phyloP scores from a whole-genome alignment of 2,329 filamentous ascomycete species.

The Kalmusia sp. region DNA sequence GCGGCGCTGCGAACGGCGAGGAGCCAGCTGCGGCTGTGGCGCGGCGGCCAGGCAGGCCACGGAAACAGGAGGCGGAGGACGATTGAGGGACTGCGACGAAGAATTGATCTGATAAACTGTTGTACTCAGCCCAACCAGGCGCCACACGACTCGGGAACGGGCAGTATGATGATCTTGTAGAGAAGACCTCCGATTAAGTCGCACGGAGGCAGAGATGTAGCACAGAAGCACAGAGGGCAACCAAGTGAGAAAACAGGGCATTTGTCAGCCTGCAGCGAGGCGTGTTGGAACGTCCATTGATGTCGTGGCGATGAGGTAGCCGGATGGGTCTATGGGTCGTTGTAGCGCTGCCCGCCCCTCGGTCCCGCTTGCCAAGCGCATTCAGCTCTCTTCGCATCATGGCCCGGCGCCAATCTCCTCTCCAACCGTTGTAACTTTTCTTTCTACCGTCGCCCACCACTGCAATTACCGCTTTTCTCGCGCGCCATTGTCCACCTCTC shows the following conservation, averaged over 20 bases:
- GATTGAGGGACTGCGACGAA: neutral
- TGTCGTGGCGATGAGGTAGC: neutral
- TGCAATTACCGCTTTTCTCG: neutral
- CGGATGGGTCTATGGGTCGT: neutral
- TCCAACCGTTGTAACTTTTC: conserved; percentile 1
- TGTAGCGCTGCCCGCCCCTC: neutral
- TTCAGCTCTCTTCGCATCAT: conserved; percentile 1
- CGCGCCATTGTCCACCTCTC: neutral
- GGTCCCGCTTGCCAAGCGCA: neutral
- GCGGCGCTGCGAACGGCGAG: conserved; percentile 2
- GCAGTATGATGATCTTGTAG: no score
- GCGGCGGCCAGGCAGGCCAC: conserved; percentile 5
- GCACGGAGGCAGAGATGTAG: neutral
- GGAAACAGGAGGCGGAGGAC: conserved; percentile 11
- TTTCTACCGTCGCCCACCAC: neutral
- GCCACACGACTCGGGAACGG: neutral
- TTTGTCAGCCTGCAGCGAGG: neutral
- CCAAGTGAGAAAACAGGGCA: conserved; percentile 1
- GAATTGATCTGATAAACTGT: neutral
- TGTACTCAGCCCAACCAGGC: neutral
- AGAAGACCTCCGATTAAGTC: no score
- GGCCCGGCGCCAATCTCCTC: neutral
- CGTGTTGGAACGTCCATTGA: neutral
- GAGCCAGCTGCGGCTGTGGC: neutral
- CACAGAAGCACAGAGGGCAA: no score